phyloP scores from a whole-genome alignment of 345 rosid genomes.

The Ricinus communis region DNA sequence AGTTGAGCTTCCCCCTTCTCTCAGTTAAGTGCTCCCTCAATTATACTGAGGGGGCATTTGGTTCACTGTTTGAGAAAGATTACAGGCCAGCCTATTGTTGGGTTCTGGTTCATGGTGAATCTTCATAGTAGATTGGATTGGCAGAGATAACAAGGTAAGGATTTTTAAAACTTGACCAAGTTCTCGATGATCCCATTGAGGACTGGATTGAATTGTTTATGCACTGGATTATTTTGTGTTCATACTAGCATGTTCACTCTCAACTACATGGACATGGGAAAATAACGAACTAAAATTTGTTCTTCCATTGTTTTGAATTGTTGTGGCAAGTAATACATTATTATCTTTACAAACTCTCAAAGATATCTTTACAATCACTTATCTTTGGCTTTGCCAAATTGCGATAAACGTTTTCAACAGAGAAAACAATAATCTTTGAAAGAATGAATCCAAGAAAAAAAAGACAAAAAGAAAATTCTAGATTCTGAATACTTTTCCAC shows the following conservation, averaged over 20 bases:
- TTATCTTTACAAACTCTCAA: background rate
- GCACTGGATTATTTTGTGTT: background rate
- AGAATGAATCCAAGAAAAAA: too few relatives aligned
- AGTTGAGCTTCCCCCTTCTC: background rate
- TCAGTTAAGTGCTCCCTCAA: too few relatives aligned
- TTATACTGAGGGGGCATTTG: background rate
- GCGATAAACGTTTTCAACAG: too few relatives aligned
- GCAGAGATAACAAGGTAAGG: too few relatives aligned
- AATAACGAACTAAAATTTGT: background rate
- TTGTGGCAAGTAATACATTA: too few relatives aligned
- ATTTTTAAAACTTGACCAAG: too few relatives aligned
- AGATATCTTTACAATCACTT: too few relatives aligned
- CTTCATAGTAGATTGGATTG: background rate
- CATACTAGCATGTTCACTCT: background rate
- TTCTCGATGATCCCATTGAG: too few relatives aligned
- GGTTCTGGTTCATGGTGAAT: background rate
- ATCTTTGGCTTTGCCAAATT: too few relatives aligned
- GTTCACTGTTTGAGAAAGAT: background rate
- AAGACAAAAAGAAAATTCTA: too few relatives aligned
- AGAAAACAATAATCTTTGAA: too few relatives aligned
- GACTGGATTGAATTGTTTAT: too few relatives aligned
- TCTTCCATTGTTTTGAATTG: background rate
- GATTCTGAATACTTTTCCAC: background rate
- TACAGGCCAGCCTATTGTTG: background rate
- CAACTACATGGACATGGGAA: background rate